Evolutionary conservation across 495 filamentous ascomycete species (phyloP).

Genomic region (Bombardia bombarda): DNA sequence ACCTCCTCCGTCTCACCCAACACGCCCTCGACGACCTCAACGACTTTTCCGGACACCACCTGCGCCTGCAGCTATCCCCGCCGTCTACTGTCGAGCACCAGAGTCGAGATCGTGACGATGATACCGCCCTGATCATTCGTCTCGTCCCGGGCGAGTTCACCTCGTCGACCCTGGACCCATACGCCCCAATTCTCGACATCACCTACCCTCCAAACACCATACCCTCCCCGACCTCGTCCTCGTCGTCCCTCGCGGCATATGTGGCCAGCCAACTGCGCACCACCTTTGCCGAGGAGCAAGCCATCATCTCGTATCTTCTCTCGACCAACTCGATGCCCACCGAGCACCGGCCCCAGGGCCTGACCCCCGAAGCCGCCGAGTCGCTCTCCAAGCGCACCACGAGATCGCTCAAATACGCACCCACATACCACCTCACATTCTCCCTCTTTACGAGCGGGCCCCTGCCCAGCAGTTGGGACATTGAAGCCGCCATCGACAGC

Average conservation of each 20-base stretch:
- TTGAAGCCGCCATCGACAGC: conserved; percentile 71
- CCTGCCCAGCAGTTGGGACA: conserved; percentile 81
- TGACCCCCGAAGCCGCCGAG: conserved; percentile 33
- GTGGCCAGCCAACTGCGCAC: conserved; percentile 71
- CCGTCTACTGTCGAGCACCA: conserved; percentile 16
- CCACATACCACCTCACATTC: conserved; percentile 93
- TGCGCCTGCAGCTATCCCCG: conserved; percentile 62
- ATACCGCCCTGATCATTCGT: conserved; percentile 62
- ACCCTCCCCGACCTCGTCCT: conserved; percentile 58
- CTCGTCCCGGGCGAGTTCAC: conserved; percentile 58
- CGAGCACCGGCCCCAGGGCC: conserved; percentile 35
- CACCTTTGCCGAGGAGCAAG: conserved; percentile 82
- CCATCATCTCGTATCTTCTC: conserved; percentile 76
- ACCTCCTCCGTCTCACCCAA: conserved; percentile 75
- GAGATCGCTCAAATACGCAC: conserved; percentile 79
- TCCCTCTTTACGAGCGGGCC: conserved; percentile 81
- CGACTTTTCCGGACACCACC: conserved; percentile 84
- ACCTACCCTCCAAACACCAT: conserved; percentile 70
- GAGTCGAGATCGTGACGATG: conserved; percentile 18
- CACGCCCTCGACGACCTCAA: conserved; percentile 85
- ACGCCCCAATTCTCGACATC: conserved; percentile 67
- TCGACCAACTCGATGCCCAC: conserved; percentile 47
- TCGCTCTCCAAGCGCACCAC: conserved; percentile 53
- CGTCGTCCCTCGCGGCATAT: conserved; percentile 69
- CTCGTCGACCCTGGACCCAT: conserved; percentile 54